phyloP scores from a whole-genome alignment of 2,329 filamentous ascomycete genomes.

The Paradendryphiella salina region DNA sequence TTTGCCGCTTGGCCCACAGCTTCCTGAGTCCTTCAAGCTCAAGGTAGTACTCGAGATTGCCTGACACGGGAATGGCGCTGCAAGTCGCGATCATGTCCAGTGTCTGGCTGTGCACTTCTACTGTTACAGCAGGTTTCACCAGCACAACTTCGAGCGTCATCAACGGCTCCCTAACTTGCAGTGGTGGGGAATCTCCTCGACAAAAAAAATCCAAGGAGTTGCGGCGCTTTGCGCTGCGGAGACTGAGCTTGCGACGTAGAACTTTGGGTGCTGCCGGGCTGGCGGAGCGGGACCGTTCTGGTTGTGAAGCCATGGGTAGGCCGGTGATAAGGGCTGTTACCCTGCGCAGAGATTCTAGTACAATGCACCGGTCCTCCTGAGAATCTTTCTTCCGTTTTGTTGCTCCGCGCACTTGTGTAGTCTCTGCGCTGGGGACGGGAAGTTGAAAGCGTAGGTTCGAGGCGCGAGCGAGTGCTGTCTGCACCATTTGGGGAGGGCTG shows the following conservation, averaged over 20 bases:
- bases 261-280: constrained; percentile 5
- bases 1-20: constrained; percentile 30
- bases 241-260: constrained; percentile 12
- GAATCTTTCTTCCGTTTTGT: constrained; percentile 30
- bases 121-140: constrained; percentile 24
- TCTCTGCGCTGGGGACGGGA: constrained; percentile 30
- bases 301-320: neutral
- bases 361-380: constrained; percentile 21
- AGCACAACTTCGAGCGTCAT: constrained; percentile 30
- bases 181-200: constrained; percentile 5
- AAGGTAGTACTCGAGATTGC: constrained; percentile 27
- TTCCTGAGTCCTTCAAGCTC: constrained; percentile 27
- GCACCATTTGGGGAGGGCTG: constrained; percentile 23
- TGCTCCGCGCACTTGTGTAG: constrained; percentile 16
- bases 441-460: constrained; percentile 28
- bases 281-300: constrained; percentile 3
- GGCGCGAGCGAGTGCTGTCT: constrained; percentile 19
- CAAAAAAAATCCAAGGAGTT: constrained; percentile 13
- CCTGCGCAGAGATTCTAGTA: constrained; percentile 24
- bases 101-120: constrained; percentile 23
- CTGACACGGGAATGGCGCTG: constrained; percentile 26
- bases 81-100: constrained; percentile 25
- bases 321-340: constrained; percentile 21
- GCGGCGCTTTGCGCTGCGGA: constrained; percentile 7
- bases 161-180: constrained; percentile 14